Evolutionary conservation across 176 grass and related monocot genomes (phyloP).

Genomic region (Aegilops bicornis): DNA sequence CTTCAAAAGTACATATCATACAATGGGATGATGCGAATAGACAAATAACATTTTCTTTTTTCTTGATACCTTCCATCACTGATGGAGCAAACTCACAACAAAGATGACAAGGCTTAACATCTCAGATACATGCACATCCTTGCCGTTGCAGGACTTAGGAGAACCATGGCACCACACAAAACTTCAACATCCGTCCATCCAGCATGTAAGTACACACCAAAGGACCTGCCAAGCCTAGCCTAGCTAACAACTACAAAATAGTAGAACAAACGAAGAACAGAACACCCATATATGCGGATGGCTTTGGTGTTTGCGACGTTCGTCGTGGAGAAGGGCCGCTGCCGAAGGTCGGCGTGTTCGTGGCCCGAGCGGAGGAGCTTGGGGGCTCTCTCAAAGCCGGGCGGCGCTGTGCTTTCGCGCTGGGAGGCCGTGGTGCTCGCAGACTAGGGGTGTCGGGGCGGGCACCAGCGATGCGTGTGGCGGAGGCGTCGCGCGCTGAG

Average conservation of each 20-base stretch:
- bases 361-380: too few relatives aligned
- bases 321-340: too few relatives aligned
- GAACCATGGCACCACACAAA: neutral
- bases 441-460: too few relatives aligned
- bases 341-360: too few relatives aligned
- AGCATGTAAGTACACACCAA: slow-evolving; percentile 2
- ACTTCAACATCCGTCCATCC: neutral
- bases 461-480: too few relatives aligned
- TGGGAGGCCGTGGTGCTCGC: too few relatives aligned
- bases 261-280: neutral
- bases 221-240: slow-evolving; percentile 12
- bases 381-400: too few relatives aligned
- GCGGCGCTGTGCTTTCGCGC: too few relatives aligned
- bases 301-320: too few relatives aligned
- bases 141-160: slow-evolving; percentile 41
- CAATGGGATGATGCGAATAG: neutral
- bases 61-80: neutral
- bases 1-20: neutral
- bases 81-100: neutral
- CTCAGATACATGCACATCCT: slow-evolving; percentile 27
- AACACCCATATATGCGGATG: neutral
- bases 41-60: neutral
- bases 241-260: slow-evolving; percentile 19
- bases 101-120: neutral
- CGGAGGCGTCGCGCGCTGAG: too few relatives aligned